A percentile compares a stretch with the other conserved stretches of the same genome.
These are phyloP conservation scores for Oropetium thomaeum DNA, from an alignment of 176 grass and related monocot species.

Conservation along the genomic window DNA sequence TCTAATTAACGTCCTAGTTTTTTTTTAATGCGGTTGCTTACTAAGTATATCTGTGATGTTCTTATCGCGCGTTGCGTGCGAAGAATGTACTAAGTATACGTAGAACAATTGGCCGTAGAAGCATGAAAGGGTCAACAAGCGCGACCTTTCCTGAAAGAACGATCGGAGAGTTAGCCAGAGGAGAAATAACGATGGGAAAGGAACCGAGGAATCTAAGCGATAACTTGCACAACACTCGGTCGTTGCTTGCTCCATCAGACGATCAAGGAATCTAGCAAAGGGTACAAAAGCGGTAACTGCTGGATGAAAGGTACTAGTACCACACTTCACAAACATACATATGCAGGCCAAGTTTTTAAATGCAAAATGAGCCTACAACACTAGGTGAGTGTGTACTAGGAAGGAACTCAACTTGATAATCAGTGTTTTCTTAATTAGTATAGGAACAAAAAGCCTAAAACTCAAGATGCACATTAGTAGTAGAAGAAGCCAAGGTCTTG, in stretches of 20 bases:
- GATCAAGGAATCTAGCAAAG: conserved; percentile 17
- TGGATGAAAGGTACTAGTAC: neutral
- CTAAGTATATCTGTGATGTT: neutral
- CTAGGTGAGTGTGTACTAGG: too few relatives aligned
- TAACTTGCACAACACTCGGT: conserved; percentile 26
- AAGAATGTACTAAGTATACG: too few relatives aligned
- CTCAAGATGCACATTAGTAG: neutral
- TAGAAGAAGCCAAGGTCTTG: neutral
- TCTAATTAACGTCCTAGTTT: too few relatives aligned
- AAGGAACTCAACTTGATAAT: too few relatives aligned
- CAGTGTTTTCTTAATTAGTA: too few relatives aligned
- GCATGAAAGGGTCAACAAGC: conserved; percentile 5
- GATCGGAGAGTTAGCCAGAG: too few relatives aligned
- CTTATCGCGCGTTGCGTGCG: conserved; percentile 2
- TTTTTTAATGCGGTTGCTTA: conserved; percentile 9
- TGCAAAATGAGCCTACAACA: neutral
- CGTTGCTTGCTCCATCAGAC: conserved; percentile 41
- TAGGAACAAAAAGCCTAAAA: neutral
- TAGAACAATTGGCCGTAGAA: neutral
- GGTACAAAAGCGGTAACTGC: neutral
- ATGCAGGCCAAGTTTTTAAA: neutral
- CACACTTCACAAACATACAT: too few relatives aligned
- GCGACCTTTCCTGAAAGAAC: neutral
- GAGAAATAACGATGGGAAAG: conserved; percentile 25
- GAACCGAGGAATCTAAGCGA: neutral